Base-by-base conservation (phyloP, 441 rosid species). In the Geranium incanum region DNA sequence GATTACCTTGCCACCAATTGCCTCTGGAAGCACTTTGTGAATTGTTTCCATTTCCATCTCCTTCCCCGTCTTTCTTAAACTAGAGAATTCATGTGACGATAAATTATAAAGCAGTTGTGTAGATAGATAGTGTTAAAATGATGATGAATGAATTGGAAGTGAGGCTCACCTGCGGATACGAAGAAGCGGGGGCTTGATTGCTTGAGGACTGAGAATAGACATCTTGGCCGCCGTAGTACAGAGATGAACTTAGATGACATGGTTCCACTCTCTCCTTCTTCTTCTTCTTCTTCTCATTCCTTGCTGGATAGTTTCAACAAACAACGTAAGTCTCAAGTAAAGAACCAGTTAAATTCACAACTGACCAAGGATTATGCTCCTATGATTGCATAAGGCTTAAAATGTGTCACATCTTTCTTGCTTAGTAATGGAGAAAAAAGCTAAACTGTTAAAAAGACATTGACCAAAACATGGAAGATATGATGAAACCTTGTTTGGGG, bases 1-100 rank as follows among this genome's bases (percentile, higher is more conserved):
- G 36, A 72, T 16, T 84, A 83, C 98, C 98, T 87, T 89, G 85
- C 98, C 98, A 93, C 97, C 97, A 90, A 74, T 93, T 88, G 80
- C 97, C 98, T 81, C 97, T 88, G 3, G 91, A 88, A 60, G 87
- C 97, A 75, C 79, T 84, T 15, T 80, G 81, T 3, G 93, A 78
- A 74, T 82, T 85, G 71, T 79, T 77, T 70, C 81, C 88, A 67
- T 83, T 82, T 36, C 85, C 93, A 74, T 83, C 88, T 73, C 82
- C 92, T 72, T 48, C 86, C 12, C 73, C 76, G 43, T 82, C 87
- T 74, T 85, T 87, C 85, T 89, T 89, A 65, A 74, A 73, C 97
- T 93, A 68, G 74, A 66, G 74, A 76, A 80, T 38, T 4, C 43
- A 38, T 38, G 7, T 4, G 6, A 4, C 5, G 7, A 38, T 38